Conservation (phyloP, 192 early-diverging fungal genomes). For the Coemansia sp. region DNA sequence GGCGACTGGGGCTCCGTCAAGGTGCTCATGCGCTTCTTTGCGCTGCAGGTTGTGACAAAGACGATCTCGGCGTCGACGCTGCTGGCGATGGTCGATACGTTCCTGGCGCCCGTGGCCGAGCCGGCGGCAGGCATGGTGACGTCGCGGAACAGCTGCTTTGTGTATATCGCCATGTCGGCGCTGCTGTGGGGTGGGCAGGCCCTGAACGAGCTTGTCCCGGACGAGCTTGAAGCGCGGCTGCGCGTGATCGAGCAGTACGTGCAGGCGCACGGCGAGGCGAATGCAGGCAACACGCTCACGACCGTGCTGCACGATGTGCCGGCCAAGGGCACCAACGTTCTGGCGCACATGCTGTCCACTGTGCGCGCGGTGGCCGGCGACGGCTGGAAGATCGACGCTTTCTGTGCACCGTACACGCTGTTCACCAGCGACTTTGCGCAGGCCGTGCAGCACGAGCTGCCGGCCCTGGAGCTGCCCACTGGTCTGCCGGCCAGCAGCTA, state of each 20-base stretch:
- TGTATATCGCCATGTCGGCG: slow-evolving; percentile 71
- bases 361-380: slow-evolving; percentile 26
- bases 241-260: slow-evolving; percentile 28
- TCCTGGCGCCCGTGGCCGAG: slow-evolving; percentile 56
- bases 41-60: slow-evolving; percentile 72
- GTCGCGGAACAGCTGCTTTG: slow-evolving; percentile 61
- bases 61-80: slow-evolving; percentile 68
- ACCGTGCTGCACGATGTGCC: slow-evolving; percentile 38
- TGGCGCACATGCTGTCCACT: slow-evolving; percentile 31
- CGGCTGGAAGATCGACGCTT: slow-evolving; percentile 38
- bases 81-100: slow-evolving; percentile 60
- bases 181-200: slow-evolving; percentile 71
- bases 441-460: slow-evolving; percentile 42
- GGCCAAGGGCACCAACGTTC: slow-evolving; percentile 21
- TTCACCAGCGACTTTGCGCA: slow-evolving; percentile 38
- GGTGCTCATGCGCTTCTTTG: slow-evolving; percentile 77
- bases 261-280: slow-evolving; percentile 5
- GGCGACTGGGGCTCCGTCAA: slow-evolving; percentile 74
- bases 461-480: slow-evolving; percentile 30
- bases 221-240: slow-evolving; percentile 28
- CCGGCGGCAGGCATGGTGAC: slow-evolving; percentile 3
- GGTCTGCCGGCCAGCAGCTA: slow-evolving; percentile 11
- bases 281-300: slow-evolving; percentile 16
- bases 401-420: slow-evolving; percentile 37
- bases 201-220: slow-evolving; percentile 19